A percentile compares a stretch with the other conserved stretches of the same genome.
Evolutionary conservation across 2,329 filamentous ascomycete species (phyloP).

Genomic region (Mycosphaerella sp.): DNA sequence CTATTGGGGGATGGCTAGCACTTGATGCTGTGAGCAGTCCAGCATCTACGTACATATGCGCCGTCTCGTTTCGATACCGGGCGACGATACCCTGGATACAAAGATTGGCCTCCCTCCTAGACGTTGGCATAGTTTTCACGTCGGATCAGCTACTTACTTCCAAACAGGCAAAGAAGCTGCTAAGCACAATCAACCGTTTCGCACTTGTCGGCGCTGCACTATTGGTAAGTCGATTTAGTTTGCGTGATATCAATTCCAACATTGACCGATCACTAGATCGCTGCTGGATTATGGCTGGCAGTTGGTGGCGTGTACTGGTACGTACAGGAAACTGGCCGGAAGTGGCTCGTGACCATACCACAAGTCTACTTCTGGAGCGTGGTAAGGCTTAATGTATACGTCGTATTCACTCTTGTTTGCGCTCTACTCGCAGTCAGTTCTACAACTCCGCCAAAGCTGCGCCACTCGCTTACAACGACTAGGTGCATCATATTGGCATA

Average conservation of each 20-base stretch:
- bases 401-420: slow-evolving; percentile 27
- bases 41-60: slow-evolving; percentile 47
- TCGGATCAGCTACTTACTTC: slow-evolving; percentile 22
- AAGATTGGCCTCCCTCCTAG: slow-evolving; percentile 36
- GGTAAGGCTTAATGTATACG: slow-evolving; percentile 26
- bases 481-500: slow-evolving; percentile 40
- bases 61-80: slow-evolving; percentile 34
- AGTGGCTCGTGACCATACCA: slow-evolving; percentile 37
- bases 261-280: slow-evolving; percentile 19
- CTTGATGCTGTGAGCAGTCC: slow-evolving; percentile 34
- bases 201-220: slow-evolving; percentile 27
- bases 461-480: not conserved
- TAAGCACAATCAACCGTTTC: slow-evolving; percentile 17
- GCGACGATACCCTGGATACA: slow-evolving; percentile 36
- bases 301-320: slow-evolving; percentile 35
- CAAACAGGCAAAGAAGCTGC: slow-evolving; percentile 16
- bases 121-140: slow-evolving; percentile 39
- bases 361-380: slow-evolving; percentile 36
- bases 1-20: slow-evolving; percentile 36
- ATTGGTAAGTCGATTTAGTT: slow-evolving; percentile 12
- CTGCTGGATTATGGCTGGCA: slow-evolving; percentile 35
- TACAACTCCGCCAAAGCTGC: not conserved
- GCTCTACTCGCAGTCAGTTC: slow-evolving; percentile 29
- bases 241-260: not conserved
- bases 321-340: slow-evolving; percentile 35